Evolutionary conservation across 192 early-diverging fungal species (phyloP).

Genomic region (Linnemannia elongata): DNA sequence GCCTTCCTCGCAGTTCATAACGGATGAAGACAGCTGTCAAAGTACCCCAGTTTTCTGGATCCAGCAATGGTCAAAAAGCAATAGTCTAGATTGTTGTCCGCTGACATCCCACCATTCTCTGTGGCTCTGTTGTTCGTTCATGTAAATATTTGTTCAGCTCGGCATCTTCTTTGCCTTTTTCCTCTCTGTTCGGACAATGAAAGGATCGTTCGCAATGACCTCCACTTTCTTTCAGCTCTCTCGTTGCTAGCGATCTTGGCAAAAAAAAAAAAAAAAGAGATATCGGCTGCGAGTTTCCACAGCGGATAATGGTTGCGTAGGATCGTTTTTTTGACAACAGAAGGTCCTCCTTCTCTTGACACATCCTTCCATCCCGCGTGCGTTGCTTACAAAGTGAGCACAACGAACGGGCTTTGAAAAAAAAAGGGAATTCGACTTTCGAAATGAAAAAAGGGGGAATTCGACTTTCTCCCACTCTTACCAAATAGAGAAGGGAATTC

Average conservation of each 20-base stretch:
- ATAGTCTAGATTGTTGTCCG: neutral
- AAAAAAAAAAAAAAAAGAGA: neutral
- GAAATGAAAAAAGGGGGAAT: neutral
- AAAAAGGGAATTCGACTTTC: neutral
- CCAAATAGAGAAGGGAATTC: neutral
- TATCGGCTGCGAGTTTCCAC: neutral
- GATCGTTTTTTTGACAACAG: too few relatives aligned
- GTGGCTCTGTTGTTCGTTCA: neutral
- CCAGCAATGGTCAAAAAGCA: neutral
- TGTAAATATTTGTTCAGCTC: neutral
- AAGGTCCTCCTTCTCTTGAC: too few relatives aligned
- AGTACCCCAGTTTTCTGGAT: neutral
- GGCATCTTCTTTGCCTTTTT: neutral
- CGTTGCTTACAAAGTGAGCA: too few relatives aligned
- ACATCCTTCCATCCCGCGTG: too few relatives aligned
- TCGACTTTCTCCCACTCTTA: neutral
- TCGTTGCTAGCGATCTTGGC: too few relatives aligned
- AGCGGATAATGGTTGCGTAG: neutral
- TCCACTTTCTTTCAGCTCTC: too few relatives aligned
- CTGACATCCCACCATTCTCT: too few relatives aligned
- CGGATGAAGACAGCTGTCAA: too few relatives aligned
- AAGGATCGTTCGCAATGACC: neutral
- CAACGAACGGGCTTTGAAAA: neutral
- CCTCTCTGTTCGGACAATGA: neutral
- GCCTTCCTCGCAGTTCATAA: neutral